These are phyloP conservation scores for Radiomyces spectabilis DNA, from an alignment of 192 early-diverging fungal genomes.

Conservation along the genomic window DNA sequence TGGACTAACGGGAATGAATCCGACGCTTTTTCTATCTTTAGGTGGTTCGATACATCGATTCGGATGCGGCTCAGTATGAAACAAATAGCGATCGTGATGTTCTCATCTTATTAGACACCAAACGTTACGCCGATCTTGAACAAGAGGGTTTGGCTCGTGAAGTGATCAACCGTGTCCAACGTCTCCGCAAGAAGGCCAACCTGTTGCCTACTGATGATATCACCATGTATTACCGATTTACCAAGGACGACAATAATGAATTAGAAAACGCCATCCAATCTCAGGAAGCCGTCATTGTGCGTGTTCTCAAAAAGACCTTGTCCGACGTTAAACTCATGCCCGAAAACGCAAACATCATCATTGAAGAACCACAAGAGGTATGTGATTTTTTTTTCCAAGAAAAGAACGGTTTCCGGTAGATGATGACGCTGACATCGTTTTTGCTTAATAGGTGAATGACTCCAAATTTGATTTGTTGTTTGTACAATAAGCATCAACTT, in stretches of 20 bases:
- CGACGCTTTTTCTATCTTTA: too few relatives aligned
- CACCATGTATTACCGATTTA: conserved; percentile 73
- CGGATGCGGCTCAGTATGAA: conserved; percentile 58
- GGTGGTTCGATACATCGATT: conserved; percentile 83
- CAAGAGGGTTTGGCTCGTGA: conserved; percentile 91
- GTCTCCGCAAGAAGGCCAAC: conserved; percentile 91
- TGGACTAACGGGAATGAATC: too few relatives aligned
- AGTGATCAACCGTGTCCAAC: conserved; percentile 94
- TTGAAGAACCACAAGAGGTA: conserved; percentile 83
- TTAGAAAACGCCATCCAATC: conserved; percentile 62
- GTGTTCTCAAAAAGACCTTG: conserved; percentile 67
- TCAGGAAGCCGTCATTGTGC: conserved; percentile 67
- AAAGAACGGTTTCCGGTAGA: too few relatives aligned
- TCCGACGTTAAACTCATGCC: conserved; percentile 24
- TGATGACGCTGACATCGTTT: too few relatives aligned
- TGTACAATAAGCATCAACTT: too few relatives aligned
- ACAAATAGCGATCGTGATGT: conserved; percentile 75
- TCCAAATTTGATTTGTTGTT: too few relatives aligned
- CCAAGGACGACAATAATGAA: conserved; percentile 57
- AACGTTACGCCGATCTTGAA: conserved; percentile 72
- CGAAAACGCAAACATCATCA: conserved; percentile 49
- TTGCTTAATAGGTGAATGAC: too few relatives aligned
- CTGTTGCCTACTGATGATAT: conserved; percentile 86
- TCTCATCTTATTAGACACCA: conserved; percentile 81
- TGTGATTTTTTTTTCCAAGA: too few relatives aligned